These are phyloP conservation scores for Agaricus blazei DNA, from an alignment of 768 basidiomycete genomes.

Conservation along the genomic window DNA sequence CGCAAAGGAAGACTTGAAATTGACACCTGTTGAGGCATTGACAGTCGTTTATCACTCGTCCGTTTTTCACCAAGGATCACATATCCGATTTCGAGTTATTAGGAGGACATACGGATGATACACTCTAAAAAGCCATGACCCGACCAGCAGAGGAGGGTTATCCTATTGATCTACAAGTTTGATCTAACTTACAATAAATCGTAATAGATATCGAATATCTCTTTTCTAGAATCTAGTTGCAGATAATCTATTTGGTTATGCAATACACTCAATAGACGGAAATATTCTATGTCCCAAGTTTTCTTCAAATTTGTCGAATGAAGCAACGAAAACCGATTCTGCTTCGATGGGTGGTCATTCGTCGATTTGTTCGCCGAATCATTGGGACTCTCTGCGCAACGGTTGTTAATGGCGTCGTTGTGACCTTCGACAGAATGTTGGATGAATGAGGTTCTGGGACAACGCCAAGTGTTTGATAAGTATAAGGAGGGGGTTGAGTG, in stretches of 20 bases:
- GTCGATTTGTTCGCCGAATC: slow-evolving; percentile 41
- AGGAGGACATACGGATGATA: slow-evolving; percentile 45
- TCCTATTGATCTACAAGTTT: neutral
- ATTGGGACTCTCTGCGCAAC: slow-evolving; percentile 39
- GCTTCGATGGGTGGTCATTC: slow-evolving; percentile 25
- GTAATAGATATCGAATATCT: too few species aligned
- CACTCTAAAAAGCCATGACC: slow-evolving; percentile 35
- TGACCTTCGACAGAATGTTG: slow-evolving; percentile 21
- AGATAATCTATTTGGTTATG: slow-evolving; percentile 52
- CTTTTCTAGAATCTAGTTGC: slow-evolving; percentile 33
- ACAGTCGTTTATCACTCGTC: slow-evolving; percentile 45
- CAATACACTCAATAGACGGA: slow-evolving; percentile 43
- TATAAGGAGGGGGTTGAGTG: slow-evolving; percentile 15
- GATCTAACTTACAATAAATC: too few species aligned
- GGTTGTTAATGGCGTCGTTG: slow-evolving; percentile 30
- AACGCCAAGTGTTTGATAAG: slow-evolving; percentile 9
- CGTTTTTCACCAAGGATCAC: slow-evolving; percentile 61
- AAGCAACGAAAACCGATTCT: slow-evolving; percentile 16
- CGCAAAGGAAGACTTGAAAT: too few species aligned
- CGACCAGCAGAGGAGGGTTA: neutral
- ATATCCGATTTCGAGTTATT: slow-evolving; percentile 63
- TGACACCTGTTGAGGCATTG: too few species aligned
- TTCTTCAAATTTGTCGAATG: slow-evolving; percentile 13
- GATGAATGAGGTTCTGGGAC: slow-evolving; percentile 9
- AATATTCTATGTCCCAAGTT: slow-evolving; percentile 45